These are phyloP conservation scores for Coleophoma crateriformis DNA, from an alignment of 2,329 filamentous ascomycete genomes.

Conservation along the genomic window DNA sequence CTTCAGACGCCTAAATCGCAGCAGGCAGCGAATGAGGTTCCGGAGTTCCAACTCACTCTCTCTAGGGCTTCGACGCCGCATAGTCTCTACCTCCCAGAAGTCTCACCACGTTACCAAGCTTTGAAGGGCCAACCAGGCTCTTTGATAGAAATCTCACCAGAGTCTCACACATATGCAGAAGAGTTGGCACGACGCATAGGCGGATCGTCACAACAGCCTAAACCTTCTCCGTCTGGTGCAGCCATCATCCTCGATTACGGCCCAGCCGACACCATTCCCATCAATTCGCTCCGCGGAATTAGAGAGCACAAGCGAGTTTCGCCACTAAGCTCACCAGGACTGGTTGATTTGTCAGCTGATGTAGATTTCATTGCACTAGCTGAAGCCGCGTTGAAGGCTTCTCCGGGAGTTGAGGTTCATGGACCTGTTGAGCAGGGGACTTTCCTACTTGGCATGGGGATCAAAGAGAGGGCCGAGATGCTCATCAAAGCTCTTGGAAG, in stretches of 20 bases:
- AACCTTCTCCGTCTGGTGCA: conserved; percentile 66
- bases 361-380: conserved; percentile 89
- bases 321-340: conserved; percentile 73
- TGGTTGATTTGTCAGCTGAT: conserved; percentile 85
- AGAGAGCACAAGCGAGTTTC: conserved; percentile 69
- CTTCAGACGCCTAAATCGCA: conserved; percentile 48
- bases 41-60: conserved; percentile 84
- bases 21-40: conserved; percentile 42
- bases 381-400: conserved; percentile 71
- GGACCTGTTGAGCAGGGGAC: conserved; percentile 81
- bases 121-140: conserved; percentile 64
- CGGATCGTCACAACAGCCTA: conserved; percentile 50
- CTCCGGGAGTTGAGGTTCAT: conserved; percentile 80
- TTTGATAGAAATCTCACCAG: conserved; percentile 85
- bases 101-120: conserved; percentile 71
- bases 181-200: conserved; percentile 85
- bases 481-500: conserved; percentile 44
- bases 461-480: conserved; percentile 68
- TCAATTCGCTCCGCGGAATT: conserved; percentile 89
- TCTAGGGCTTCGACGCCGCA: conserved; percentile 74
- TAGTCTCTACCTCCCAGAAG: conserved; percentile 77
- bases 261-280: conserved; percentile 68
- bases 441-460: conserved; percentile 79
- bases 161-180: conserved; percentile 71
- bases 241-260: conserved; percentile 97